Base-by-base conservation (phyloP, 2,329 filamentous ascomycete species). In the Amylocarpus encephaloides region DNA sequence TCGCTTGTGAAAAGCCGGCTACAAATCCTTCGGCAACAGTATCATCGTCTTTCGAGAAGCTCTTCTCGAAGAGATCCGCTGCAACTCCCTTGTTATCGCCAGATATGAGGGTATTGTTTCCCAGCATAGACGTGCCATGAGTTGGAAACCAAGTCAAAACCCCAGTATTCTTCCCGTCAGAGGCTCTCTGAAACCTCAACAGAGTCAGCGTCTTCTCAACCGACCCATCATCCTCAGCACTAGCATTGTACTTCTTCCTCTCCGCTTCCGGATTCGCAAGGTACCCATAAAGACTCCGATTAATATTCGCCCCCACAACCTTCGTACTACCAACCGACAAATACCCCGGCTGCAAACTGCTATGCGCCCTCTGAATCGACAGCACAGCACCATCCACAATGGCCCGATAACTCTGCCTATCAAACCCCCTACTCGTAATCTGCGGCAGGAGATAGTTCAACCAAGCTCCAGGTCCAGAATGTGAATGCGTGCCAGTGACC, bases 51-150 rank as follows among this genome's bases (percentile, higher is more conserved):
- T 33, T 16, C 12, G 70, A 66, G 43, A 85, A 75, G 46, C 79
- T 82, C 57, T 85, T 78, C 66, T 97, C 92, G 47, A 96, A 84
- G 11, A 95, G 72, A 64, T 85, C 86, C 0, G 91, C 87, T 2
- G 92, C 91, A 6, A 95, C 88, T 11, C 92, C 92, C 70, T 97
- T 97, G 72, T 97, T 97, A 67, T 97, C 92, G n/a, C 88, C 92
- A 2, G 90, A 84, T 45, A 93, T 80, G 12, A 95, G 75, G 0
- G 90, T 96, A 69, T 95, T 95, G 70, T 96, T 96, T 48, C 87
- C 86, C 19, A 91, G 80, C 68, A 96, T 80, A 0, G 89, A 95
- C 0, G 92, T 97, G 42, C 91, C 91, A 66, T 97, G 92, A 0
- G 91, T 87, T 2, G 92, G 82, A 66, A 92, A 95, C 88, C 91